Conservation (phyloP, 2,329 filamentous ascomycete genomes). For the Fusarium incarnatum region DNA sequence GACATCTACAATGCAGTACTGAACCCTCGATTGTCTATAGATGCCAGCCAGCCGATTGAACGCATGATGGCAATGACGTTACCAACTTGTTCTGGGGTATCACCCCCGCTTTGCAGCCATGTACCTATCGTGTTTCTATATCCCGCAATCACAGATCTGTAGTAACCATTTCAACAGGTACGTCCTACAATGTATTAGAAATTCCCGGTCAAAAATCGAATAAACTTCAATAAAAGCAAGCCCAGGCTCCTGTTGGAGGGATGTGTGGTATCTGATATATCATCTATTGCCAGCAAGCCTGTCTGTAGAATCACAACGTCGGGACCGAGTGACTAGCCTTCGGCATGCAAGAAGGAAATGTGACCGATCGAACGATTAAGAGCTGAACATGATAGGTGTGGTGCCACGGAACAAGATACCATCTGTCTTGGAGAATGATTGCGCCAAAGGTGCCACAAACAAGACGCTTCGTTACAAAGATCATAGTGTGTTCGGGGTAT, state of each 20-base stretch:
- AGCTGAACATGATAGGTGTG: background rate
- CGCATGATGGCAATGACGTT: too few species aligned
- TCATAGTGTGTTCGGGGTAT: too few species aligned
- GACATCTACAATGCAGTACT: background rate
- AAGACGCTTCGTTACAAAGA: too few species aligned
- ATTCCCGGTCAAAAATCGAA: background rate
- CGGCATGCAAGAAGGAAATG: background rate
- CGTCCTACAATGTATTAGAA: background rate
- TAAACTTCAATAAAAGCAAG: background rate
- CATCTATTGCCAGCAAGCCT: background rate
- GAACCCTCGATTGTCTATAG: too few species aligned
- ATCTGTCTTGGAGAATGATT: too few species aligned
- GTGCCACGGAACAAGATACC: too few species aligned
- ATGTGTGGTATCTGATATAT: background rate
- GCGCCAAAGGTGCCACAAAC: too few species aligned
- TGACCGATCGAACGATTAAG: background rate
- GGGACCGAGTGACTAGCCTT: background rate
- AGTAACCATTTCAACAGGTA: background rate
- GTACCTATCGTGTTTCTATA: fast-evolving
- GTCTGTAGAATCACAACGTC: background rate
- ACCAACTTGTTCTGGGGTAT: too few species aligned
- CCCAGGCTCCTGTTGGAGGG: too few species aligned
- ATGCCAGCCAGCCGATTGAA: too few species aligned
- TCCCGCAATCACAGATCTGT: too few species aligned
- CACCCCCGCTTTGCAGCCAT: too few species aligned